phyloP scores from a whole-genome alignment of 345 rosid species.

The Linum lewisii region DNA sequence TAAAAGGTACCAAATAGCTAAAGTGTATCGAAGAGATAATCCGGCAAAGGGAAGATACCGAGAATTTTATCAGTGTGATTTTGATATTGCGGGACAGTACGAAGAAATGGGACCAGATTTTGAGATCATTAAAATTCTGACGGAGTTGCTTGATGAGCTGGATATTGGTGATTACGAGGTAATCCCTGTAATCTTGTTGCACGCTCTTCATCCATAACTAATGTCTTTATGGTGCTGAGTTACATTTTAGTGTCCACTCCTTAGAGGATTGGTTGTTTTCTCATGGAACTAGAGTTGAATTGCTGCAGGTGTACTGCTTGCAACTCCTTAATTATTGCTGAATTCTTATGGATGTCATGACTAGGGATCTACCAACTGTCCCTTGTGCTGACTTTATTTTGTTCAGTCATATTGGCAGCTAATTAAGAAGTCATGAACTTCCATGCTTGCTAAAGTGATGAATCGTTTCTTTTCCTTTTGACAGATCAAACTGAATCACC shows the following conservation, averaged over 20 bases:
- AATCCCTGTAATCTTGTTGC: conserved; percentile 3
- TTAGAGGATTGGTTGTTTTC: too few species aligned
- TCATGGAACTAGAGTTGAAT: too few species aligned
- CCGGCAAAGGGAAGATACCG: conserved; percentile 91
- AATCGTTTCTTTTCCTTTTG: not conserved
- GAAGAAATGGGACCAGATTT: conserved; percentile 94
- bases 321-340: too few species aligned
- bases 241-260: too few species aligned
- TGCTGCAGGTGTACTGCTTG: too few species aligned
- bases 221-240: not conserved
- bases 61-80: conserved; percentile 97
- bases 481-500: conserved; percentile 82
- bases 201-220: not conserved
- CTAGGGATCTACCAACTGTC: conserved; percentile 3
- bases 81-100: conserved; percentile 83
- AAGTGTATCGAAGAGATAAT: conserved; percentile 88
- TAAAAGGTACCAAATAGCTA: conserved; percentile 82
- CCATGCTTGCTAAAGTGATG: not conserved
- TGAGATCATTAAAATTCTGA: conserved; percentile 63
- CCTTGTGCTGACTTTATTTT: conserved; percentile 2
- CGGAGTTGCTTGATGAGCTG: conserved; percentile 70
- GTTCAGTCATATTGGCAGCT: not conserved
- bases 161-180: conserved; percentile 89
- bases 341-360: not conserved
- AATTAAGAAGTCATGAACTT: not conserved